Evolutionary conservation across 345 rosid genomes (phyloP), one percentile per base, ranked within the genome.

Genomic region (Lumnitzera littorea): DNA sequence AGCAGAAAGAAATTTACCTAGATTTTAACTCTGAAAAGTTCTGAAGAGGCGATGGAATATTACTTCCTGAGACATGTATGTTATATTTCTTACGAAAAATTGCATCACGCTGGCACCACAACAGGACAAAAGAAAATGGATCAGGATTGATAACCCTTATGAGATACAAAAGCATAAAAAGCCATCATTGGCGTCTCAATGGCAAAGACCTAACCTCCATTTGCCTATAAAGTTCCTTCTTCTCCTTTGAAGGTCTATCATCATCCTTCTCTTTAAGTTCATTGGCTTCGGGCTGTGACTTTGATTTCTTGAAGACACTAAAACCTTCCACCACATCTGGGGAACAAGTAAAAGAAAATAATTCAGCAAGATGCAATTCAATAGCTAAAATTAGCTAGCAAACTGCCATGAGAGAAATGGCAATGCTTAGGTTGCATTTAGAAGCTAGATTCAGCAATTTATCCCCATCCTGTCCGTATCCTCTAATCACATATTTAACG

Each of bases 11-110:
- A 24, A 58, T 62, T 55, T 66, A 92, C 98, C 95, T 83, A 1
- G 84, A 79, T 55, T 75, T 70, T 57, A 92, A 68, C 64, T 92
- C 94, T 0, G 81, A 68, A 48, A 92, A 89, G 75, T 74, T 71
- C 67, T 73, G 79, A 50, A 92, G 83, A 0, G 96, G 96, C 5
- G 98, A 66, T 49, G 98, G 91, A 47, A 87, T 73, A 51, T 82
- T 81, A 72, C 68, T 76, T 56, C 94, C 91, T n/a, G 89, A 78
- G 41, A 89, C 88, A 73, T 92, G 96, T 75, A 92, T 82, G 71
- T 66, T 79, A 68, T 78, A 70, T 72, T 73, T 78, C 76, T 92
- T 92, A 75, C 96, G 76, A 31, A 79, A 60, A 65, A 87, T 43
- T 20, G 88, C 79, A 76, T 89, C 96, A n/a, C 61, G 70, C 98